Conservation (phyloP, 2,329 filamentous ascomycete genomes). For the Colletotrichum sp. region DNA sequence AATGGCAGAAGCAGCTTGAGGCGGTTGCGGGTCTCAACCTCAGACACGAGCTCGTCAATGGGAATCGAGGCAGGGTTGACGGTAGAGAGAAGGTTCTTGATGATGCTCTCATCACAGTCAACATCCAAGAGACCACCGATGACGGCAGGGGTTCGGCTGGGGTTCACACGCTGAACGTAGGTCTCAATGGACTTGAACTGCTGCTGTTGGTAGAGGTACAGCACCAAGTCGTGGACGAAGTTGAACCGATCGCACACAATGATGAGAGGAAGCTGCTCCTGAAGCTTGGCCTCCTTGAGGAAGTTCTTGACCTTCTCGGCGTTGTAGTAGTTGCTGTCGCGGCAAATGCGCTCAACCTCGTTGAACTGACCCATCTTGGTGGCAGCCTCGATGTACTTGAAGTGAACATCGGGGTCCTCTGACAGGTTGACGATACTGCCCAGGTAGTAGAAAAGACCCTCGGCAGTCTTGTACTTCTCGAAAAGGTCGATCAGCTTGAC, state of each 20-base stretch:
- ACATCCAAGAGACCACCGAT: slow-evolving; percentile 94
- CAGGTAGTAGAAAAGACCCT: slow-evolving; percentile 97
- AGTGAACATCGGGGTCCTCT: slow-evolving; percentile 93
- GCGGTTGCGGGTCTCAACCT: slow-evolving; percentile 95
- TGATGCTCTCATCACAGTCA: slow-evolving; percentile 95
- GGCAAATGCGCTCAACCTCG: slow-evolving; percentile 96
- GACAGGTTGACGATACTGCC: slow-evolving; percentile 97
- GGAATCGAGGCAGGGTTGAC: slow-evolving; percentile 86
- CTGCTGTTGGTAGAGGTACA: slow-evolving; percentile 98
- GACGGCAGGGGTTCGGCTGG: slow-evolving; percentile 86
- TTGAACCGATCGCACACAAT: slow-evolving; percentile 99
- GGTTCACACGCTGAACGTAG: slow-evolving; percentile 97
- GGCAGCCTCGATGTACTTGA: slow-evolving; percentile 99
- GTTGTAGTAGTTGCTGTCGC: slow-evolving; percentile 90
- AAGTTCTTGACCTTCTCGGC: slow-evolving; percentile 99
- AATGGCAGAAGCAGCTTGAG: slow-evolving; percentile 96
- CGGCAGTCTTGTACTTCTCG: slow-evolving; percentile 96
- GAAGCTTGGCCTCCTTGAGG: slow-evolving; percentile 91
- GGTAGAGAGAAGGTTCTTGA: slow-evolving; percentile 87
- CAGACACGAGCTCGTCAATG: slow-evolving; percentile 90
- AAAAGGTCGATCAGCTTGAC: slow-evolving; percentile 88
- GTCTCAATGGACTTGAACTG: slow-evolving; percentile 99
- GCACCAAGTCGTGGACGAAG: slow-evolving; percentile 94
- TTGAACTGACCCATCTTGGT: slow-evolving; percentile 92
- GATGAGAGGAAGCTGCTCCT: slow-evolving; percentile 93